phyloP scores from a whole-genome alignment of 2,329 filamentous ascomycete genomes.

The Fusarium tanahbumbuense region DNA sequence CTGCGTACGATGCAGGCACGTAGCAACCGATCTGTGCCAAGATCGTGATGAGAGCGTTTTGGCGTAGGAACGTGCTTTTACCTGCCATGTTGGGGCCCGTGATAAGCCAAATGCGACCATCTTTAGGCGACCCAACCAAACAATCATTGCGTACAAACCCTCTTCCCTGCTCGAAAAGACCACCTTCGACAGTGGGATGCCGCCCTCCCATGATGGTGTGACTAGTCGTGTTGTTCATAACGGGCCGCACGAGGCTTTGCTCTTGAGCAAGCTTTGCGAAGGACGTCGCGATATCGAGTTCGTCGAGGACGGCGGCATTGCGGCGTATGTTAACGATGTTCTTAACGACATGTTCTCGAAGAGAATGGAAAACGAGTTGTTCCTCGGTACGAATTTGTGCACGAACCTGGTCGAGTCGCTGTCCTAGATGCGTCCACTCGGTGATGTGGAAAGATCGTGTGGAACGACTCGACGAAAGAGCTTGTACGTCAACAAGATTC shows the following conservation, averaged over 20 bases:
- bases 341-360: conserved; percentile 80
- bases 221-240: conserved; percentile 71
- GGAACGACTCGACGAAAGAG: conserved; percentile 81
- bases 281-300: conserved; percentile 89
- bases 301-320: conserved; percentile 91
- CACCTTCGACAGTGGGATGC: conserved; percentile 91
- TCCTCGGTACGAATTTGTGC: conserved; percentile 86
- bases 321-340: conserved; percentile 88
- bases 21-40: conserved; percentile 93
- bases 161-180: conserved; percentile 81
- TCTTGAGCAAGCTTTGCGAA: conserved; percentile 84
- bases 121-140: conserved; percentile 74
- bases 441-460: conserved; percentile 87
- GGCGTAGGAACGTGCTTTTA: conserved; percentile 94
- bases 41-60: conserved; percentile 94
- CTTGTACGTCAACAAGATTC: conserved; percentile 49
- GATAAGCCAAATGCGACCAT: conserved; percentile 75
- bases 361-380: conserved; percentile 77
- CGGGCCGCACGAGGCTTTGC: conserved; percentile 77
- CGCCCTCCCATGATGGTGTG: conserved; percentile 87
- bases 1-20: conserved; percentile 87
- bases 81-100: conserved; percentile 97
- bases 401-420: conserved; percentile 80
- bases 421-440: conserved; percentile 86
- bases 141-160: conserved; percentile 90